These are phyloP conservation scores for Oryza glaberrima DNA, from an alignment of 176 grass and related monocot species.

Conservation along the genomic window DNA sequence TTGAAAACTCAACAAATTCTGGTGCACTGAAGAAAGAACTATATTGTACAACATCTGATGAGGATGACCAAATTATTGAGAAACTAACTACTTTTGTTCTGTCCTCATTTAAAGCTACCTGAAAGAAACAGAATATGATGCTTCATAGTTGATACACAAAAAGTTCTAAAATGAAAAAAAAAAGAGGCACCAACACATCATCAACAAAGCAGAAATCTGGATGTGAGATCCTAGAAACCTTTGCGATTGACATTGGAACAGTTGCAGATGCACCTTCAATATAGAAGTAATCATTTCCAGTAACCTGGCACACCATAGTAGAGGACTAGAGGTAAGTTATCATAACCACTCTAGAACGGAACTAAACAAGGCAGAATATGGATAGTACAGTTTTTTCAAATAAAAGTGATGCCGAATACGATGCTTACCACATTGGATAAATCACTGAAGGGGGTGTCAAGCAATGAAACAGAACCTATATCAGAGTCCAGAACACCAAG, in stretches of 20 bases:
- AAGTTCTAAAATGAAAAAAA: not conserved
- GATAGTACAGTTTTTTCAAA: slow-evolving; percentile 9
- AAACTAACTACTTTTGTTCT: slow-evolving; percentile 58
- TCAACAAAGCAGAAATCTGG: slow-evolving; percentile 18
- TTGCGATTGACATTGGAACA: slow-evolving; percentile 76
- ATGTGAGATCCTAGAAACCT: slow-evolving; percentile 52
- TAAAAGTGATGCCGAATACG: not conserved
- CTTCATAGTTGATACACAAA: slow-evolving; percentile 10
- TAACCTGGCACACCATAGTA: slow-evolving; percentile 48
- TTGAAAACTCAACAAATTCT: slow-evolving; percentile 84
- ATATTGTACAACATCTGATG: slow-evolving; percentile 56
- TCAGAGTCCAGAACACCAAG: slow-evolving; percentile 78
- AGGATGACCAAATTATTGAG: slow-evolving; percentile 90
- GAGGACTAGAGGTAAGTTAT: not conserved
- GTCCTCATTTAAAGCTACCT: slow-evolving; percentile 77
- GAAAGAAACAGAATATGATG: slow-evolving; percentile 10
- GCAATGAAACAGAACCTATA: slow-evolving; percentile 67
- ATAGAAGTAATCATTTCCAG: slow-evolving; percentile 70
- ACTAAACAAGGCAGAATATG: slow-evolving; percentile 12
- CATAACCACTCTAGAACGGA: not conserved
- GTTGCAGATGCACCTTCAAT: slow-evolving; percentile 80
- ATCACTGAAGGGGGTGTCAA: slow-evolving; percentile 80
- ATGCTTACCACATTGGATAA: slow-evolving; percentile 73
- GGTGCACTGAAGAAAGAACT: slow-evolving; percentile 70
- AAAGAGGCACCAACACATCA: slow-evolving; percentile 1